Evolutionary conservation across 495 filamentous ascomycete species (phyloP).

Genomic region (Parathielavia hyrcaniae): DNA sequence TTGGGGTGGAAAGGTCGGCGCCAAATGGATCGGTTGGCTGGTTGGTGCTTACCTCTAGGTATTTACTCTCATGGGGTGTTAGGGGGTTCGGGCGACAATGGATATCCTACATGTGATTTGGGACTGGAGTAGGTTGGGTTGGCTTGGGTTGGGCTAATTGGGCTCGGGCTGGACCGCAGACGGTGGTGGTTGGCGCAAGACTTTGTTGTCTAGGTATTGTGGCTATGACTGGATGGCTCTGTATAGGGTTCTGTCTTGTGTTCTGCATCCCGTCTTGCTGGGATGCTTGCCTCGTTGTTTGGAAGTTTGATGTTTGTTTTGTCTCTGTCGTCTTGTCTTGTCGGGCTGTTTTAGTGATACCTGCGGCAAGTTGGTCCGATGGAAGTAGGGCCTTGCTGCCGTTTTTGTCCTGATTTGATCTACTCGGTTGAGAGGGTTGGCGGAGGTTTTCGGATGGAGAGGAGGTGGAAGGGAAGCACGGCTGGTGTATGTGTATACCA

Average conservation of each 20-base stretch:
- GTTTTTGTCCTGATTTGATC: neutral
- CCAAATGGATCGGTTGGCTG: neutral
- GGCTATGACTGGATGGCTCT: neutral
- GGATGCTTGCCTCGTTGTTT: neutral
- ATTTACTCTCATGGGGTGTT: neutral
- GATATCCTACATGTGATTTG: slow-evolving; percentile 1
- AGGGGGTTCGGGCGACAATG: slow-evolving; percentile 6
- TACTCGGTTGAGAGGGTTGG: neutral
- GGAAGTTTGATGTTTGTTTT: neutral
- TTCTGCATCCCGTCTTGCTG: no score
- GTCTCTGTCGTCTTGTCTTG: neutral
- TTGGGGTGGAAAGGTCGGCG: neutral
- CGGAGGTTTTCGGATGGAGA: neutral
- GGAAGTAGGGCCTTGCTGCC: slow-evolving; percentile 3
- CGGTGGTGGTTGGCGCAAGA: neutral
- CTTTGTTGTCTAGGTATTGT: neutral
- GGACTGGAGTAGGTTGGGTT: neutral
- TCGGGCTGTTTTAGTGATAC: slow-evolving; percentile 10
- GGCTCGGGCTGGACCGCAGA: neutral
- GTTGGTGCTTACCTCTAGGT: neutral
- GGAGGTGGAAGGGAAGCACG: neutral
- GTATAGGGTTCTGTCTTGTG: neutral
- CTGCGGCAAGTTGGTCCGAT: slow-evolving; percentile 6
- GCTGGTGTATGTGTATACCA: neutral
- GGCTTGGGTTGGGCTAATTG: neutral